Evolutionary conservation across 2,329 filamentous ascomycete genomes (phyloP), one percentile per base, ranked within the genome.

Genomic region (Decorospora gaudefroyi): DNA sequence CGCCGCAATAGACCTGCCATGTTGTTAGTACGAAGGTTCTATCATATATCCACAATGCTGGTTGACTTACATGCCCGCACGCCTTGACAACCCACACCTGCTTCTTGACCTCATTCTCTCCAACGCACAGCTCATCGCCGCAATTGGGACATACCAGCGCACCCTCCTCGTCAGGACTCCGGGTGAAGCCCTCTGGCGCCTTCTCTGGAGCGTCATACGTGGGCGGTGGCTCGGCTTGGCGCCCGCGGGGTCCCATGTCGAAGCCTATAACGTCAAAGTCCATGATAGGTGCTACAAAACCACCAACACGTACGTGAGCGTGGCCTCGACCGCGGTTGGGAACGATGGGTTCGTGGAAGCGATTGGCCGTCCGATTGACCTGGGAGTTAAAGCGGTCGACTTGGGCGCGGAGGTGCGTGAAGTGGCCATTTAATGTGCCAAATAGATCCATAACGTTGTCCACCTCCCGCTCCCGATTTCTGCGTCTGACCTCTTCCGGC

Each of bases 51-150:
- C 19, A 5, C 11, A 17, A 12, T 12, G 22, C n/a, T n/a, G n/a
- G n/a, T n/a, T 6, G 28, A 76, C 81, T 70, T 79, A 97, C 93
- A 74, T 99, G 93, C 53, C 93, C 93, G 68, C 93, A 99, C 37
- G 80, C 80, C 71, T 91, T 96, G 23, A 93, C 79, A 1, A 93
- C 86, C 90, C 91, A 97, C 51, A 97, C 92, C 61, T 96, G 87
- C 64, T 88, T 85, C 70, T 95, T 90, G 22, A 75, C 66, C 18
- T 80, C 76, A 15, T 78, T 76, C 0, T 83, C 83, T 10, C 90
- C 87, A 36, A 86, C 83, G 4, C 89, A 87, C 11, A 99, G 74
- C 71, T 97, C 92, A 46, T 88, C 80, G 12, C 87, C 85, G 60
- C 93, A 99, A 46, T 88, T 88, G 0, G 92, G 88, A 66, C 93